Percentiles rank a stretch among this genome's conserved stretches.
phyloP scores from a whole-genome alignment of 2,329 filamentous ascomycete species.

The Colletotrichum costaricense region DNA sequence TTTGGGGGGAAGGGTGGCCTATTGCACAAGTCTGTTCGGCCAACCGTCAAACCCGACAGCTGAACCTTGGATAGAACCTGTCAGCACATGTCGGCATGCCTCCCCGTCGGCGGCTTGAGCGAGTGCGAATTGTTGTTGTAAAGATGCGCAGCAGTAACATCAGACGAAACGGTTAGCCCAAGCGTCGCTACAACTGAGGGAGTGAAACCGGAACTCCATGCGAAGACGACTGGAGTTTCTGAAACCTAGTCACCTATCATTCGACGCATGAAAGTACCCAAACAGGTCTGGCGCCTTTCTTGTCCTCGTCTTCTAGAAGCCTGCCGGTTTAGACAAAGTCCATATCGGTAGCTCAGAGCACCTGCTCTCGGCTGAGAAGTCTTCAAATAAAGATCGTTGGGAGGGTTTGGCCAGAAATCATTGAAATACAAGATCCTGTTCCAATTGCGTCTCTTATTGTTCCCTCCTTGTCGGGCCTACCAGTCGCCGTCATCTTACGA shows the following conservation, averaged over 20 bases:
- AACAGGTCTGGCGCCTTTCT: conserved; percentile 13
- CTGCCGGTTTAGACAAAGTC: background rate
- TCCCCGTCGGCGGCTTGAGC: conserved; percentile 13
- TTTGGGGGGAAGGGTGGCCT: background rate
- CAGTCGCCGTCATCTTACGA: background rate
- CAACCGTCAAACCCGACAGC: conserved; percentile 12
- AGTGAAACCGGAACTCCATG: conserved; percentile 36
- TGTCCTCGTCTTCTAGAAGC: conserved; percentile 19
- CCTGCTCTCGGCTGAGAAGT: background rate
- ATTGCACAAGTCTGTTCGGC: conserved; percentile 6
- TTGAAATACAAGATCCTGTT: background rate
- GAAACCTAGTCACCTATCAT: conserved; percentile 22
- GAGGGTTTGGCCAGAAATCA: background rate
- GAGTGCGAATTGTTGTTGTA: conserved; percentile 29
- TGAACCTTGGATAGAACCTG: conserved; percentile 21
- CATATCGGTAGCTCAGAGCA: background rate
- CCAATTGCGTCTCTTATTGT: background rate
- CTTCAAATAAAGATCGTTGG: background rate
- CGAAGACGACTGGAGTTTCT: conserved; percentile 30
- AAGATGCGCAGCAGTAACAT: conserved; percentile 4
- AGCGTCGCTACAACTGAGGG: conserved; percentile 10
- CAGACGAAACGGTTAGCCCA: conserved; percentile 31
- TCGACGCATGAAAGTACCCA: conserved; percentile 7
- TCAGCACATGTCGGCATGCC: conserved; percentile 15
- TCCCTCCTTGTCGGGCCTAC: background rate